Conservation (phyloP, 2,329 filamentous ascomycete genomes). For the Pestalotiopsis sp. region DNA sequence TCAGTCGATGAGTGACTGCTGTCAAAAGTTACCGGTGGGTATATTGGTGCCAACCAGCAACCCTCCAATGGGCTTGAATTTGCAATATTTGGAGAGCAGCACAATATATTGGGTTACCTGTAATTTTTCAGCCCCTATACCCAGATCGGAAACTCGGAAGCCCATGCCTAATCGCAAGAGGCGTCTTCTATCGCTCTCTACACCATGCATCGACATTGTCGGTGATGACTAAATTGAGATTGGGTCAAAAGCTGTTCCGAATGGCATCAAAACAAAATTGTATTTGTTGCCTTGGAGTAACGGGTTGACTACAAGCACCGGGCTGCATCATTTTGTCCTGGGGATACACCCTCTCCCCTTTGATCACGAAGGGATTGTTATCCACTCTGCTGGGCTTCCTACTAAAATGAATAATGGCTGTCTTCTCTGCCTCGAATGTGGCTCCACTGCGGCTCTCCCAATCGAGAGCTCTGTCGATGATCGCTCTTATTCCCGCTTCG, state of each 20-base stretch:
- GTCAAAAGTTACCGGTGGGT: not conserved
- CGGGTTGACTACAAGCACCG: too few relatives aligned
- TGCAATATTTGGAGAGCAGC: not conserved
- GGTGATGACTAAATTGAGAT: not conserved
- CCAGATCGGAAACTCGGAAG: not conserved
- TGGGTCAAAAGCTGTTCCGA: not conserved
- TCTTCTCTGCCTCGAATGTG: too few relatives aligned
- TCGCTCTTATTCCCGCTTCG: too few relatives aligned
- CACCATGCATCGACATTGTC: not conserved
- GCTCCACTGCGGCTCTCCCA: too few relatives aligned
- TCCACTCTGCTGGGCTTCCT: too few relatives aligned
- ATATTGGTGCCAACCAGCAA: not conserved
- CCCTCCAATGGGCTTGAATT: not conserved
- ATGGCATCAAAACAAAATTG: not conserved
- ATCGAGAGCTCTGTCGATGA: too few relatives aligned
- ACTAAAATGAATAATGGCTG: too few relatives aligned
- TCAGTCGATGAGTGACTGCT: not conserved
- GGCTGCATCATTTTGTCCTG: too few relatives aligned
- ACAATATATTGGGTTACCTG: not conserved
- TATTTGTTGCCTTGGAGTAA: not conserved
- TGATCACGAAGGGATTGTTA: too few relatives aligned
- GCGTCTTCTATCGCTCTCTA: not conserved
- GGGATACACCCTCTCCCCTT: too few relatives aligned
- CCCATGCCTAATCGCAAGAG: not conserved
- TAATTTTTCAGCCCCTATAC: not conserved